Base-by-base conservation (phyloP, 164 flowering plant species). In the Platanus orientalis region DNA sequence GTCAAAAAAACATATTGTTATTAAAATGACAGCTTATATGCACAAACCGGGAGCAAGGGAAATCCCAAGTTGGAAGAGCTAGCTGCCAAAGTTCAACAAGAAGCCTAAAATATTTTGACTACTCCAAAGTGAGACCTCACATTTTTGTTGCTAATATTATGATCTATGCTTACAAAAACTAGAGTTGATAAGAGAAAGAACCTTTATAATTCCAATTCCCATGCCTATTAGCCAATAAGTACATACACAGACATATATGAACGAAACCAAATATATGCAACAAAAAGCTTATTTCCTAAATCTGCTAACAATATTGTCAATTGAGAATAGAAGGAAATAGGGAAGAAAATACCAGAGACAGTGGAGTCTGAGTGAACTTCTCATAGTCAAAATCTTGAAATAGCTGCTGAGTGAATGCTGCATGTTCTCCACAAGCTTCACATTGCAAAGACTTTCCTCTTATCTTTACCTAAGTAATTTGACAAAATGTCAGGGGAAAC, bases 301-400 rank as follows among this genome's bases (percentile, higher is more conserved):
- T 19, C 20, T 17, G 2, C 4, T 45, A 45, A 45, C 20, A 19
- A 16, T 44, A 17, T 14, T 14, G 49, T 1, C 19, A 16, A 12
- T 27, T 48, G 13, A 23, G 2, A 48, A 42, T 19, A 29, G 49
- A 29, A 19, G 30, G 5, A 24, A 44, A 51, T 32, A 54, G 10
- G 58, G 34, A 12, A 58, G 23, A 61, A 23, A 48, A 13, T 79
- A 90, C 97, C 85, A 79, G 50, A 39, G 88, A 76, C 13, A 91
- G 54, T 20, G 97, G 85, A 61, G 95, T 60, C 56, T 80, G 83
- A 51, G 98, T 94, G 75, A 91, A 94, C 34, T 75, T 76, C 74
- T 89, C 97, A 66, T 94, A 94, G 73, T 94, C 96, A 68, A 94
- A 87, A 21, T 80, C 76, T 69, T 62, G 80, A 54, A 94, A 89